These are phyloP conservation scores for Quercus gilva DNA, from an alignment of 306 rosid genomes.

Conservation along the genomic window DNA sequence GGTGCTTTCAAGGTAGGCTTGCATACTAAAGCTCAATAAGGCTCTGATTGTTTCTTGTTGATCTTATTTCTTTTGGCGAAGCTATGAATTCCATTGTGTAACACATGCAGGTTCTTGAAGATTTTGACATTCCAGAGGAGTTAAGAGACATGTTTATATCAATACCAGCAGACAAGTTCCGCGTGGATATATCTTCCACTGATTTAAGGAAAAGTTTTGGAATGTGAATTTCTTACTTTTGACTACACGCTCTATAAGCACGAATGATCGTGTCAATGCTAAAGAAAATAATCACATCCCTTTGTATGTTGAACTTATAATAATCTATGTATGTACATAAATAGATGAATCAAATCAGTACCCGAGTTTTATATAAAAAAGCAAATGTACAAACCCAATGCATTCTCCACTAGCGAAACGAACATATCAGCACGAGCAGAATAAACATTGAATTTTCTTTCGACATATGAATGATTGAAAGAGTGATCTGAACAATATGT, in stretches of 20 bases:
- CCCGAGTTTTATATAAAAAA: neutral
- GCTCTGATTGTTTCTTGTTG: neutral
- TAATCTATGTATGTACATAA: neutral
- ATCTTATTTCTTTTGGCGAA: neutral
- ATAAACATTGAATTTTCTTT: too few species aligned
- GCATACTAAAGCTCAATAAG: constrained; percentile 1
- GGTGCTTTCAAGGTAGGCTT: constrained; percentile 73
- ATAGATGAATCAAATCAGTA: neutral
- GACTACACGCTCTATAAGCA: neutral
- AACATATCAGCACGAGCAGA: too few species aligned
- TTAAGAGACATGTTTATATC: constrained; percentile 74
- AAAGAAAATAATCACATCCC: neutral
- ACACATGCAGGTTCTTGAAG: constrained; percentile 64
- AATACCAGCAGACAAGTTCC: constrained; percentile 71
- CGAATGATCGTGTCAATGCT: neutral
- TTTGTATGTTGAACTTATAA: neutral
- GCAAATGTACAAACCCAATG: neutral
- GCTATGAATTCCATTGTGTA: constrained; percentile 13
- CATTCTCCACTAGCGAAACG: neutral
- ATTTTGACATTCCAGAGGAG: constrained; percentile 74
- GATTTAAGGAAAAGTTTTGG: constrained; percentile 63
- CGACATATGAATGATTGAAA: too few species aligned
- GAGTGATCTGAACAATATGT: too few species aligned
- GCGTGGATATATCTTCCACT: constrained; percentile 83
- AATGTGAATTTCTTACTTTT: constrained; percentile 27